Conservation (phyloP, 2,329 filamentous ascomycete species). For the Colletotrichum karsti region DNA sequence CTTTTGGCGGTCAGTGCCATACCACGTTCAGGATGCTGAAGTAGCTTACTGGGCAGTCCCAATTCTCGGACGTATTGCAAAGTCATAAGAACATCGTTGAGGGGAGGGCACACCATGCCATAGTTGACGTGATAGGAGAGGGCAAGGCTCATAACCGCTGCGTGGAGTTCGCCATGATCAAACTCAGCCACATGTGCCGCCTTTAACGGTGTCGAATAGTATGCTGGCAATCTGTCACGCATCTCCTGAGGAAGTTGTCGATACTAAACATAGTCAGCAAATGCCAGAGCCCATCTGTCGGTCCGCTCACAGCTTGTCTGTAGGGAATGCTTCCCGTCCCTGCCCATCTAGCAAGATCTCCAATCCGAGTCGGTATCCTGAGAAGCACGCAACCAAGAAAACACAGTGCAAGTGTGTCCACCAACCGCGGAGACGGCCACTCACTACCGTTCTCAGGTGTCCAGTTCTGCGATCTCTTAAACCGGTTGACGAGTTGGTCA, state of each 20-base stretch:
- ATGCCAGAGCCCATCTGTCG: background rate
- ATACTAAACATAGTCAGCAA: constrained; percentile 47
- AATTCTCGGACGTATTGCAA: constrained; percentile 77
- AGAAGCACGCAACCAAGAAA: constrained; percentile 83
- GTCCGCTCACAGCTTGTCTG: constrained; percentile 66
- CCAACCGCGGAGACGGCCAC: constrained; percentile 70
- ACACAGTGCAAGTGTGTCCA: constrained; percentile 80
- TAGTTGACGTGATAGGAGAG: constrained; percentile 74
- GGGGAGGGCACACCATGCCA: constrained; percentile 73
- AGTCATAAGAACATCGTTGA: constrained; percentile 76
- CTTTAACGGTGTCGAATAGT: constrained; percentile 69
- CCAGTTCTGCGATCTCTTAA: constrained; percentile 51
- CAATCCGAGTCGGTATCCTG: constrained; percentile 78
- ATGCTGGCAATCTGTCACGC: constrained; percentile 68
- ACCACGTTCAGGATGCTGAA: background rate
- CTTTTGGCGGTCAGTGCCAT: constrained; percentile 13
- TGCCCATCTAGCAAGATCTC: constrained; percentile 76
- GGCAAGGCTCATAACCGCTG: constrained; percentile 67
- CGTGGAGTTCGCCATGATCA: constrained; percentile 69
- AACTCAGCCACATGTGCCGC: constrained; percentile 51
- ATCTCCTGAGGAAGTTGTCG: constrained; percentile 70
- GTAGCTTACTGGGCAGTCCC: constrained; percentile 73
- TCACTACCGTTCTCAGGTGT: constrained; percentile 50
- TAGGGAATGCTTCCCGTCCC: constrained; percentile 76
- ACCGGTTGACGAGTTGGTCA: constrained; percentile 38